Conservation (phyloP, 306 rosid species). For the Mimosa pudica region DNA sequence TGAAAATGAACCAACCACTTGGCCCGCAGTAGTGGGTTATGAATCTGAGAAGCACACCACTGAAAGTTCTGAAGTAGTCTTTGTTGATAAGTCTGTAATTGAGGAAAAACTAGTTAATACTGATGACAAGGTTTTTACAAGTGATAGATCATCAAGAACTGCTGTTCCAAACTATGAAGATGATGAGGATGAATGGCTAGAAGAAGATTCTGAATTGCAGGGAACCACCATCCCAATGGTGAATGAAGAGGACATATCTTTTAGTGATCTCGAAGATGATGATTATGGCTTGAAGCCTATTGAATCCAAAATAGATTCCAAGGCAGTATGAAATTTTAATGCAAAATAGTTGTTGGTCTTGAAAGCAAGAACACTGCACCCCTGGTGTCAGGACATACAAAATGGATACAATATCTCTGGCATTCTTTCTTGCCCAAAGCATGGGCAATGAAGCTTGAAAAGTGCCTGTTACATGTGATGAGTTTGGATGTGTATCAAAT, state of each 20-base stretch:
- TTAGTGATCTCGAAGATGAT: slow-evolving; percentile 93
- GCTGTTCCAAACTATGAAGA: slow-evolving; percentile 48
- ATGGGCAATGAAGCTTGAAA: slow-evolving; percentile 25
- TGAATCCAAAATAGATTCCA: slow-evolving; percentile 35
- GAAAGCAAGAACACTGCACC: not conserved
- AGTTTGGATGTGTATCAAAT: slow-evolving; percentile 32
- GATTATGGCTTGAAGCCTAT: slow-evolving; percentile 49
- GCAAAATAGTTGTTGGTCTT: not conserved
- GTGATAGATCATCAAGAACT: slow-evolving; percentile 52
- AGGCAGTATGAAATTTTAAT: slow-evolving; percentile 17
- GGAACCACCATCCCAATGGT: slow-evolving; percentile 41
- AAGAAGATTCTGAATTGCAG: slow-evolving; percentile 52
- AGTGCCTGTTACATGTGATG: slow-evolving; percentile 24
- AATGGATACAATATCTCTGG: not conserved
- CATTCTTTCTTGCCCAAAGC: slow-evolving; percentile 13
- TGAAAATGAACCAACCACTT: slow-evolving; percentile 41
- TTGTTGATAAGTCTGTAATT: slow-evolving; percentile 63
- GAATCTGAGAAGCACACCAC: slow-evolving; percentile 55
- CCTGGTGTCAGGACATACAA: not conserved
- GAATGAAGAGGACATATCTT: slow-evolving; percentile 92
- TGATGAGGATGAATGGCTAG: slow-evolving; percentile 82
- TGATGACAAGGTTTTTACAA: slow-evolving; percentile 45
- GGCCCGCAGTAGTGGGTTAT: slow-evolving; percentile 43
- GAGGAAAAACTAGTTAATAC: slow-evolving; percentile 58
- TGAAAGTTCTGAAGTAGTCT: slow-evolving; percentile 56